These are phyloP conservation scores for Ogataea methanolica DNA, from an alignment of 805 yeast species.

Conservation along the genomic window DNA sequence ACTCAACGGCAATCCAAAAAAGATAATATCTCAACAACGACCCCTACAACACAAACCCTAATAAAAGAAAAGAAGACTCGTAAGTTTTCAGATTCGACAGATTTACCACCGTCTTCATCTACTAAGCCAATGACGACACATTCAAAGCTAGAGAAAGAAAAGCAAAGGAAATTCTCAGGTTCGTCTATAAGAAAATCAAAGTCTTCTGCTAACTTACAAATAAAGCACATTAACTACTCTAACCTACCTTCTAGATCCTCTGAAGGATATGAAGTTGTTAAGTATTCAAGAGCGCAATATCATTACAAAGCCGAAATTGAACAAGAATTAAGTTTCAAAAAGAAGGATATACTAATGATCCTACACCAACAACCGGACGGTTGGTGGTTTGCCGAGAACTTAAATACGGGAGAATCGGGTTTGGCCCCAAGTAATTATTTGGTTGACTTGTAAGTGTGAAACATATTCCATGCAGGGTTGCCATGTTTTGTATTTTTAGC, in stretches of 20 bases:
- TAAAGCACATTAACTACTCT: slow-evolving; percentile 13
- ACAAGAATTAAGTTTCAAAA: slow-evolving; percentile 55
- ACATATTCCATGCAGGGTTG: too few species aligned
- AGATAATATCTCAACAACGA: neutral
- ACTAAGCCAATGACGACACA: neutral
- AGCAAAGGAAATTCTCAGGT: neutral
- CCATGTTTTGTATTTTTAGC: neutral
- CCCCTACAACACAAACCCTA: neutral
- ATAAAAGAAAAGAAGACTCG: neutral
- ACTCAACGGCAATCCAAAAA: neutral
- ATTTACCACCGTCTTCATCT: neutral
- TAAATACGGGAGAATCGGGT: slow-evolving; percentile 42
- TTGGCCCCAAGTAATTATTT: slow-evolving; percentile 62
- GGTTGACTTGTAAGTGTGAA: slow-evolving; percentile 21
- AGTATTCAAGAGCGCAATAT: slow-evolving; percentile 50
- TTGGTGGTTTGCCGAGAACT: slow-evolving; percentile 70
- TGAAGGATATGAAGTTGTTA: slow-evolving; percentile 50
- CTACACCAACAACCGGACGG: slow-evolving; percentile 61
- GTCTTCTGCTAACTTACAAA: slow-evolving; percentile 25
- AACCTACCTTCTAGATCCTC: slow-evolving; percentile 44
- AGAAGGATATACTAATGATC: slow-evolving; percentile 51
- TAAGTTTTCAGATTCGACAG: slow-evolving; percentile 1
- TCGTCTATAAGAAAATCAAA: slow-evolving; percentile 25
- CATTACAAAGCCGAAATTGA: slow-evolving; percentile 57
- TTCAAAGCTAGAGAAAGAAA: neutral